Conservation (phyloP, 1,284 basidiomycete species). For the Cutaneotrichosporon curvatum region DNA sequence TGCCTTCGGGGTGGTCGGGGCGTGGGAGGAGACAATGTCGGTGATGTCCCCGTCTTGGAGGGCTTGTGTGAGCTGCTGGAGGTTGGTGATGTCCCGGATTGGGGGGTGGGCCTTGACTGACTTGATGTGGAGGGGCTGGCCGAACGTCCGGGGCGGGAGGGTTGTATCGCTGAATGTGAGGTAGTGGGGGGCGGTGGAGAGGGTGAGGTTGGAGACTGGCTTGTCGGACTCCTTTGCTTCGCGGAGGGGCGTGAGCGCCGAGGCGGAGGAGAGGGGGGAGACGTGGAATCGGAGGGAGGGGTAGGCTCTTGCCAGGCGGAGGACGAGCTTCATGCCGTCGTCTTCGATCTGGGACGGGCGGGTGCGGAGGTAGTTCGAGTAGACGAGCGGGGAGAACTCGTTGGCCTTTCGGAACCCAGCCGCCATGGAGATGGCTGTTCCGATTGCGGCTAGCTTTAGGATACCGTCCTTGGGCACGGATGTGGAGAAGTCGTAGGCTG, state of each 20-base stretch:
- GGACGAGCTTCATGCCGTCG: conserved; percentile 68
- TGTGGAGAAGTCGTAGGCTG: too few species aligned
- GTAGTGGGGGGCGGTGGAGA: conserved; percentile 95
- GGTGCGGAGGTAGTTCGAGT: conserved; percentile 74
- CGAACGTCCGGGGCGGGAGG: conserved; percentile 51
- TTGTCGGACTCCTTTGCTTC: conserved; percentile 52
- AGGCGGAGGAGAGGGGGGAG: conserved; percentile 80
- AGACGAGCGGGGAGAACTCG: conserved; percentile 35
- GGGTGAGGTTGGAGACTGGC: conserved; percentile 56
- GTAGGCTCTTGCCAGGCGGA: conserved; percentile 55
- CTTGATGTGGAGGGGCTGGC: conserved; percentile 12
- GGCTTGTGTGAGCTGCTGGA: conserved; percentile 69
- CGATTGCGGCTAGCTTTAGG: background rate
- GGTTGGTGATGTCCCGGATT: conserved; percentile 65
- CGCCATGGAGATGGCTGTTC: background rate
- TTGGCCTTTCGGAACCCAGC: background rate
- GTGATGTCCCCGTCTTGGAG: conserved; percentile 73
- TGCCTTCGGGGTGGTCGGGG: conserved; percentile 72
- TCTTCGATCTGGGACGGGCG: conserved; percentile 70
- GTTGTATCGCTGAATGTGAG: conserved; percentile 48
- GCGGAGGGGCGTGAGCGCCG: conserved; percentile 63
- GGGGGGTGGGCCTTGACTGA: conserved; percentile 84
- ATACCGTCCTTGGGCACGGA: too few species aligned
- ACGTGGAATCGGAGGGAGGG: conserved; percentile 77
- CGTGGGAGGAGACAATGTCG: conserved; percentile 87